Evolutionary conservation across 192 early-diverging fungal species (phyloP).

Genomic region (Rhizoclosmatium sp.): DNA sequence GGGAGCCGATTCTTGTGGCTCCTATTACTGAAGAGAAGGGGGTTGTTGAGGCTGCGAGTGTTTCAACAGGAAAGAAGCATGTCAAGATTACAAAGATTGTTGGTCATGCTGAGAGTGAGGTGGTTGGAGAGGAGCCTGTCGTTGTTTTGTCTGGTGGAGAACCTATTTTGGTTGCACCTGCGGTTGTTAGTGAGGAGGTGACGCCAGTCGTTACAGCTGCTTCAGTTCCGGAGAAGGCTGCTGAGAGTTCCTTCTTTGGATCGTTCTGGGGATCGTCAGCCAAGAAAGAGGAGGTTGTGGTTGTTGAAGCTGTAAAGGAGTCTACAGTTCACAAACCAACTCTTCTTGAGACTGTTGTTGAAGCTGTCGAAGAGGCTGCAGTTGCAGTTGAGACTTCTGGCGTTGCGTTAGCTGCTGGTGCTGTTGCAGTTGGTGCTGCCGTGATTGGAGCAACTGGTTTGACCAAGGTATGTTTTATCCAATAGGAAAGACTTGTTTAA

Average conservation of each 20-base stretch:
- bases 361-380: not conserved
- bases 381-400: not conserved
- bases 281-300: not conserved
- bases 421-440: not conserved
- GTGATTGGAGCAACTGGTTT: not conserved
- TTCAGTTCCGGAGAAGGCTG: not conserved
- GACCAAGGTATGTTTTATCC: no score
- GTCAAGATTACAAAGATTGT: slow-evolving; percentile 10
- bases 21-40: not conserved
- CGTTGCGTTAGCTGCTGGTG: not conserved
- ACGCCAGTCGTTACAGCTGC: not conserved
- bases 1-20: slow-evolving; percentile 2
- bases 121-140: not conserved
- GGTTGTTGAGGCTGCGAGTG: not conserved
- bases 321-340: not conserved
- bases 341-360: not conserved
- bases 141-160: not conserved
- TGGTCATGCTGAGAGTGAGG: not conserved
- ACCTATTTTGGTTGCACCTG: no score
- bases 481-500: no score
- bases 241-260: not conserved
- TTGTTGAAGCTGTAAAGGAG: not conserved
- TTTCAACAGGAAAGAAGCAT: not conserved
- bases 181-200: not conserved
- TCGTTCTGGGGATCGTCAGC: not conserved